Evolutionary conservation across 164 flowering plant species (phyloP).

Genomic region (Tetrastigma voinierianum): DNA sequence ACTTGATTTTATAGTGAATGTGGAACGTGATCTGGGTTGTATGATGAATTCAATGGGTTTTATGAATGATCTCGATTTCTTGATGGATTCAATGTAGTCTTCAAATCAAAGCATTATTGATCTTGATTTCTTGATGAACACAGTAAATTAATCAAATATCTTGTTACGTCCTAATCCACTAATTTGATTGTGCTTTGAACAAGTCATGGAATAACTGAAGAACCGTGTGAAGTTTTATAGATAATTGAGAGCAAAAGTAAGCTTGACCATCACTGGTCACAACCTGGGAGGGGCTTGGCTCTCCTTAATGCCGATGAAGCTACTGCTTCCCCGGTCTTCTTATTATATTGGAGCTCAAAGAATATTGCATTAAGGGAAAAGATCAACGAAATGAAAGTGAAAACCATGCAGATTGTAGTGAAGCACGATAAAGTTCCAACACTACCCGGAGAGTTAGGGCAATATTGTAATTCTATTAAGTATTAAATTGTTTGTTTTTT

Average conservation of each 20-base stretch:
- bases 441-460: conserved; percentile 42
- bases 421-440: conserved; percentile 49
- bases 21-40: no score
- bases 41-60: no score
- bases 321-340: conserved; percentile 28
- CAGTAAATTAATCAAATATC: no score
- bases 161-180: no score
- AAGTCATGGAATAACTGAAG: conserved; percentile 39
- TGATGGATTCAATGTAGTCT: no score
- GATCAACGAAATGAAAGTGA: conserved; percentile 34
- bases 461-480: no score
- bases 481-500: no score
- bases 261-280: conserved; percentile 56
- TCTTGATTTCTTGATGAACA: no score
- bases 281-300: conserved; percentile 47
- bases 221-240: conserved; percentile 25
- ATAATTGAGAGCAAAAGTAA: conserved; percentile 34
- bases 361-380: conserved; percentile 39
- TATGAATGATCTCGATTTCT: no score
- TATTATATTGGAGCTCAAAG: conserved; percentile 41
- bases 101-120: no score
- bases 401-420: conserved; percentile 33
- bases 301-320: conserved; percentile 30
- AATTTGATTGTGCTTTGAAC: no score
- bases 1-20: no score